These are phyloP conservation scores for Tetragonia tetragonoides DNA, from an alignment of 148 eudicot genomes.

Conservation along the genomic window DNA sequence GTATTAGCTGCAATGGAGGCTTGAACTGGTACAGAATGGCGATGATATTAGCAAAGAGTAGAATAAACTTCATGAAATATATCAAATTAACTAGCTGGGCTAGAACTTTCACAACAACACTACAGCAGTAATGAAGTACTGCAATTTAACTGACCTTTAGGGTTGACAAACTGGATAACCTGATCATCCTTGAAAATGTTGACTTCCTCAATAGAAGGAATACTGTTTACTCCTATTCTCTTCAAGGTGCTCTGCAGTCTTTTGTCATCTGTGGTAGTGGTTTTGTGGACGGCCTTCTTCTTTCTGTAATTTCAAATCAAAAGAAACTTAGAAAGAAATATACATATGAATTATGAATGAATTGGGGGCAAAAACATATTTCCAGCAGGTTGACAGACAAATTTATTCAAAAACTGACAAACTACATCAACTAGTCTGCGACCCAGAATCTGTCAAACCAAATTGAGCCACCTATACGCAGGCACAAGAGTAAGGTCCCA, in stretches of 20 bases:
- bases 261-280: constrained; percentile 87
- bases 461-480: too few species aligned
- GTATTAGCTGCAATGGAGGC: constrained; percentile 90
- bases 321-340: neutral
- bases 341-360: neutral
- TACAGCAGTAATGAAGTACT: too few species aligned
- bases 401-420: too few species aligned
- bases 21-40: constrained; percentile 58
- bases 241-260: constrained; percentile 85
- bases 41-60: neutral
- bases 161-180: constrained; percentile 76
- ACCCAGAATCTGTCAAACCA: too few species aligned
- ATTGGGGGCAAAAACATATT: neutral
- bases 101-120: neutral
- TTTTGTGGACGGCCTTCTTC: constrained; percentile 96
- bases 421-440: too few species aligned
- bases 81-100: neutral
- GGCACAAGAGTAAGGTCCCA: too few species aligned
- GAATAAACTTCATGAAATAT: neutral
- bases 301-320: constrained; percentile 43
- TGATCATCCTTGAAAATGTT: constrained; percentile 85
- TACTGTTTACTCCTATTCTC: constrained; percentile 83
- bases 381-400: neutral
- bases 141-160: constrained; percentile 52
- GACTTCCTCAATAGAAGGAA: constrained; percentile 88